phyloP scores from a whole-genome alignment of 2,329 filamentous ascomycete species.

The Penicillium concentricum region DNA sequence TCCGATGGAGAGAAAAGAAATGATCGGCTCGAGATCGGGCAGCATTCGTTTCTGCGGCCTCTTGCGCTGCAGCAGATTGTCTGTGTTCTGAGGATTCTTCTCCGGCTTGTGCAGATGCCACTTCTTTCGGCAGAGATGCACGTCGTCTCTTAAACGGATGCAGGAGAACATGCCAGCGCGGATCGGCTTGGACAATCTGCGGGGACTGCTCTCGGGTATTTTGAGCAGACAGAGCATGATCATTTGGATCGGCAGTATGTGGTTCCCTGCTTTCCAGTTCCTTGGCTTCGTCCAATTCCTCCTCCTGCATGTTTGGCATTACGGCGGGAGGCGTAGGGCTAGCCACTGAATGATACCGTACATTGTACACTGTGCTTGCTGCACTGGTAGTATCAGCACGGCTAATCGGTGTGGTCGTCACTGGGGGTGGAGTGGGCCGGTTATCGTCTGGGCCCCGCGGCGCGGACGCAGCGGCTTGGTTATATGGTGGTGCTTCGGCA shows the following conservation, averaged over 20 bases:
- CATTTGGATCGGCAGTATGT: constrained; percentile 8
- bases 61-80: constrained; percentile 36
- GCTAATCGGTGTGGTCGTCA: constrained; percentile 57
- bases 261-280: constrained; percentile 21
- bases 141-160: constrained; percentile 61
- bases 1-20: constrained; percentile 50
- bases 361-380: constrained; percentile 63
- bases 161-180: constrained; percentile 51
- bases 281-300: constrained; percentile 29
- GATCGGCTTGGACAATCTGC: constrained; percentile 32
- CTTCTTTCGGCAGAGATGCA: constrained; percentile 58
- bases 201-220: constrained; percentile 33
- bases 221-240: constrained; percentile 19
- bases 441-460: constrained; percentile 17
- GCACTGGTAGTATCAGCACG: constrained; percentile 62
- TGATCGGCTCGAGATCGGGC: constrained; percentile 48
- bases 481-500: constrained; percentile 2
- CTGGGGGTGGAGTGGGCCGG: constrained; percentile 46
- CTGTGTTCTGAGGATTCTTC: constrained; percentile 34
- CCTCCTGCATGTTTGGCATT: constrained; percentile 36
- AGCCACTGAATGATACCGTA: constrained; percentile 58
- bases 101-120: constrained; percentile 56
- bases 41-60: constrained; percentile 32
- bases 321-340: constrained; percentile 47
- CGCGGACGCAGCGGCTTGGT: constrained; percentile 13